Conservation (phyloP, 768 basidiomycete species). For the Coprinopsis marcescibilis region DNA sequence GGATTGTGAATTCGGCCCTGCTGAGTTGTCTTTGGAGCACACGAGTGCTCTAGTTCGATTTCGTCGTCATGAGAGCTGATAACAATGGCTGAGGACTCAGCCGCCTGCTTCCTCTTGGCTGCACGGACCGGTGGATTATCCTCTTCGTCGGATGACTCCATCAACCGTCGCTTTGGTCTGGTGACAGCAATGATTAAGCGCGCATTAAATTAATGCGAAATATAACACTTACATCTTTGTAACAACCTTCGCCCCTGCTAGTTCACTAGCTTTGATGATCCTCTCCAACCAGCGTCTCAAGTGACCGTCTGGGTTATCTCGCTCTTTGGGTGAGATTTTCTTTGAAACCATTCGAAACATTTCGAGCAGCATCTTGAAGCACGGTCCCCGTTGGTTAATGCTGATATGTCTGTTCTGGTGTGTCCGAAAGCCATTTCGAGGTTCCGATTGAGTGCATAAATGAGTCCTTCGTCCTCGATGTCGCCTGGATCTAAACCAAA, state of each 20-base stretch:
- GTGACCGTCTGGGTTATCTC: neutral
- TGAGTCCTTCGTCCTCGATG: neutral
- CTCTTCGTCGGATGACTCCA: too few relatives aligned
- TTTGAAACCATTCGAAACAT: neutral
- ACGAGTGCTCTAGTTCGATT: too few relatives aligned
- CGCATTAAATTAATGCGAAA: neutral
- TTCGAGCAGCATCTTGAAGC: neutral
- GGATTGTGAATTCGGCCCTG: too few relatives aligned
- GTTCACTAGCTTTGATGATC: neutral
- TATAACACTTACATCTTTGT: neutral
- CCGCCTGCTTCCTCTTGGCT: too few relatives aligned
- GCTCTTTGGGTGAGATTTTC: neutral
- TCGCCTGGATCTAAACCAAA: neutral
- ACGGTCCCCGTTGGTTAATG: neutral
- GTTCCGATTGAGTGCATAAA: neutral
- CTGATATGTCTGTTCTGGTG: neutral
- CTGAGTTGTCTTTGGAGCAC: too few relatives aligned
- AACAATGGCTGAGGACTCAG: too few relatives aligned
- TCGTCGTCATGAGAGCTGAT: too few relatives aligned
- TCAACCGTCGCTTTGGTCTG: too few relatives aligned
- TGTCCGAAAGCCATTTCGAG: neutral
- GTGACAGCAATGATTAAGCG: neutral
- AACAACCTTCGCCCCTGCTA: neutral
- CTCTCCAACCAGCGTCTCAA: neutral
- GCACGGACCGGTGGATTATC: too few relatives aligned